A percentile compares a stretch with the other conserved stretches of the same genome.
These are phyloP conservation scores for Brettanomyces bruxellensis DNA, from an alignment of 805 yeast genomes.

Conservation along the genomic window DNA sequence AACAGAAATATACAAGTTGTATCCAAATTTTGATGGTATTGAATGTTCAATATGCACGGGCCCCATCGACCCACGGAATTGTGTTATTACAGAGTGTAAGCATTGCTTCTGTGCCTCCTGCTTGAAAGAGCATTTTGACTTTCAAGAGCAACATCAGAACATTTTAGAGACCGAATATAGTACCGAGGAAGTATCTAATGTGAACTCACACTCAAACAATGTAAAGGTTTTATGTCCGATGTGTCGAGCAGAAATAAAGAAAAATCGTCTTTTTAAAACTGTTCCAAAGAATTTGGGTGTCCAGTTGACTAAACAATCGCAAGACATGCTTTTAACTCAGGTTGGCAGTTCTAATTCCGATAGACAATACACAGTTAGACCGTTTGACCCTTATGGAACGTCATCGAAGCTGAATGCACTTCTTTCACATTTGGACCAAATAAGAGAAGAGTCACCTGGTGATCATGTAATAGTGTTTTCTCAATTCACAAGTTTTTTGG, in stretches of 20 bases:
- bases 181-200: constrained; percentile 8
- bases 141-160: constrained; percentile 30
- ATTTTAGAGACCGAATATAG: background rate
- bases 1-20: constrained; percentile 23
- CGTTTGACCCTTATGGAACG: constrained; percentile 41
- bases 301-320: constrained; percentile 11
- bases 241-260: constrained; percentile 53
- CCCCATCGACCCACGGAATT: constrained; percentile 44
- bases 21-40: constrained; percentile 30
- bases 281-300: constrained; percentile 17
- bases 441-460: constrained; percentile 47
- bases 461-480: constrained; percentile 84
- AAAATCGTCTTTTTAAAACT: constrained; percentile 38
- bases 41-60: constrained; percentile 84
- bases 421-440: constrained; percentile 43
- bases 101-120: constrained; percentile 75
- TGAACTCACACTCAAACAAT: constrained; percentile 7
- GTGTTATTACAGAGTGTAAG: constrained; percentile 61
- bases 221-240: constrained; percentile 58
- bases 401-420: constrained; percentile 73
- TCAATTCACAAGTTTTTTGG: constrained; percentile 79
- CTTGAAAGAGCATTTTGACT: constrained; percentile 63
- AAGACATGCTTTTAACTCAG: constrained; percentile 1
- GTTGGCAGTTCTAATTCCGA: background rate
- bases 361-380: constrained; percentile 23